A percentile compares a stretch with the other conserved stretches of the same genome.
These are phyloP conservation scores for Fusarium setosum DNA, from an alignment of 2,329 filamentous ascomycete genomes.

Conservation along the genomic window DNA sequence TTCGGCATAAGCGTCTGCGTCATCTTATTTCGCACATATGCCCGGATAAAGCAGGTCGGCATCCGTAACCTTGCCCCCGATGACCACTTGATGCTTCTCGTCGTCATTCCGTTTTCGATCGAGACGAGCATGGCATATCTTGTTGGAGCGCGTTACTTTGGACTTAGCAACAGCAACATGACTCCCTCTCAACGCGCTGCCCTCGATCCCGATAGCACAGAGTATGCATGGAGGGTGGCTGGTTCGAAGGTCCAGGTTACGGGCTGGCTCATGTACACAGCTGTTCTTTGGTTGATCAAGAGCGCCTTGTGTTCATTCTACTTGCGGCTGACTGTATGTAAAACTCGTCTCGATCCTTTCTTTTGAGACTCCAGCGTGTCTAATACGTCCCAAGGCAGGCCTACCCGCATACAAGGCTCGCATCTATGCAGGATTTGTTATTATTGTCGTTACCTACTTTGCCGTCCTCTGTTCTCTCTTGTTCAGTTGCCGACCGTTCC, in stretches of 20 bases:
- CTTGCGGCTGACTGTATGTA: conserved; percentile 55
- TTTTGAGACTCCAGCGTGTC: too few relatives aligned
- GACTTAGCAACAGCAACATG: conserved; percentile 62
- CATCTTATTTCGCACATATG: conserved; percentile 59
- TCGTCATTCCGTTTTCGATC: conserved; percentile 18
- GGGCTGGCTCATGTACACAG: conserved; percentile 62
- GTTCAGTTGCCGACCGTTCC: conserved; percentile 47
- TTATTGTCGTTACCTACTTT: conserved; percentile 47
- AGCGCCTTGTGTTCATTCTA: conserved; percentile 63
- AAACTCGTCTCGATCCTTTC: not conserved
- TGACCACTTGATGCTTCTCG: conserved; percentile 56
- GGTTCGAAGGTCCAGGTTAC: conserved; percentile 64
- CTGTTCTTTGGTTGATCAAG: conserved; percentile 63
- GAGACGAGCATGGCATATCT: conserved; percentile 39
- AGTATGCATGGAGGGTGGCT: conserved; percentile 53
- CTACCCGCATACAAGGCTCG: conserved; percentile 20
- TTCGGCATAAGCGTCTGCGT: conserved; percentile 58
- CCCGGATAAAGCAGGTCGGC: conserved; percentile 53
- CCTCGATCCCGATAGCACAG: conserved; percentile 53
- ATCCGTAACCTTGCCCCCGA: conserved; percentile 52
- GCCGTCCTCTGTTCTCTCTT: conserved; percentile 46
- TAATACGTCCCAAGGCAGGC: not conserved
- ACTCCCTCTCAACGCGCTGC: conserved; percentile 56
- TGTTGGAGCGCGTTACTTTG: conserved; percentile 53
- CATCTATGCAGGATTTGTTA: conserved; percentile 45